phyloP scores from a whole-genome alignment of 371 early-diverging fungal genomes.

The Apophysomyces ossiformis region DNA sequence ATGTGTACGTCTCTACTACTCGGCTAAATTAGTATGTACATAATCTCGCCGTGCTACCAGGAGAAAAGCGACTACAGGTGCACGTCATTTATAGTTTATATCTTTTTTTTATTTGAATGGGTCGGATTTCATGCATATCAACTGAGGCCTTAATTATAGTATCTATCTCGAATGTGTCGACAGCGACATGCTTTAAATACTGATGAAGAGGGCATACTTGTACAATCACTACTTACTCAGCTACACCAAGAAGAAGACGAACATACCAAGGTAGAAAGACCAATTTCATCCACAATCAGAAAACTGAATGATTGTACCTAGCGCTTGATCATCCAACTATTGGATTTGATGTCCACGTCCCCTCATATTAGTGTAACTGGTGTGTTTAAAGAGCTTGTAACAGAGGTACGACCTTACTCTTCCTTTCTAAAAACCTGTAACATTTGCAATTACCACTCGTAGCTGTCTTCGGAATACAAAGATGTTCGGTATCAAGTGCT shows the following conservation, averaged over 20 bases:
- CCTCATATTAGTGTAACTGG: not conserved
- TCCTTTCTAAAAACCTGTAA: no score
- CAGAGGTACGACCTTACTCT: constrained; percentile 19
- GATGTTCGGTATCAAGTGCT: constrained; percentile 54
- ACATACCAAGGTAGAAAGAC: constrained; percentile 1
- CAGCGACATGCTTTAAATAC: not conserved
- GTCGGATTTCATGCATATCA: not conserved
- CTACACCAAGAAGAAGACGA: not conserved
- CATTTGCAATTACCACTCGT: no score
- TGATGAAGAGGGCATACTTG: not conserved
- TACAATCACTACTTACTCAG: not conserved
- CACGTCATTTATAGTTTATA: not conserved
- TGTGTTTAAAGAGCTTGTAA: constrained; percentile 12
- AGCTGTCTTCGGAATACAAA: constrained; percentile 50
- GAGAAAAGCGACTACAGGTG: constrained; percentile 2
- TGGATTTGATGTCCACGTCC: not conserved
- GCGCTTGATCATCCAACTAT: not conserved
- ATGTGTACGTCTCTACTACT: not conserved
- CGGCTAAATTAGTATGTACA: not conserved
- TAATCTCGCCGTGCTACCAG: not conserved
- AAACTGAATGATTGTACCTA: not conserved
- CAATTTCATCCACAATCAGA: not conserved
- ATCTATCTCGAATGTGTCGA: not conserved
- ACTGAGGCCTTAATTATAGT: not conserved
- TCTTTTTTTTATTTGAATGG: not conserved